Percentiles rank a stretch among this genome's conserved stretches.
Conservation (phyloP, 108 stramenopile genomes). For the Nannochloropsis gaditana region DNA sequence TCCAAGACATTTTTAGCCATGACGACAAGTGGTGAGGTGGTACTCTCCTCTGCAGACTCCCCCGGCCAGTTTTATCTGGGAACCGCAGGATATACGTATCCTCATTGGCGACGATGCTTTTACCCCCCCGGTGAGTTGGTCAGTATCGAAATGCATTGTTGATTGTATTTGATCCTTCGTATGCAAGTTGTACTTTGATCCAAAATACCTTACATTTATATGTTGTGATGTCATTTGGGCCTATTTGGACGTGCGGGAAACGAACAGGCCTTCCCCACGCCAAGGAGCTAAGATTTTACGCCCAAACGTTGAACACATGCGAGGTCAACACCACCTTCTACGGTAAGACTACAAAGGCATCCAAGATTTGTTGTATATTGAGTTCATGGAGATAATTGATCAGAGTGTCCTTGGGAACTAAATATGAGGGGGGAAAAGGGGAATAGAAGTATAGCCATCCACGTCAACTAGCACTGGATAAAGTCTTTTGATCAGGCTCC, state of each 20-base stretch:
- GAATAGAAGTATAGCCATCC: not conserved
- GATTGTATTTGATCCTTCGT: no score
- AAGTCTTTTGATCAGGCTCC: no score
- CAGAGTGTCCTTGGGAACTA: not conserved
- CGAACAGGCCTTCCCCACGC: not conserved
- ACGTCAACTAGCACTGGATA: no score
- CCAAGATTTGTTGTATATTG: not conserved
- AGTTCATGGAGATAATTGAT: not conserved
- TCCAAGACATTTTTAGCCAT: no score
- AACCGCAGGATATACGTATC: not conserved
- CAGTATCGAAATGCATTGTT: no score
- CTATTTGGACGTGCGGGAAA: not conserved
- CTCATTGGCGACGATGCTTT: conserved; percentile 4
- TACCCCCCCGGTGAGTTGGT: not conserved
- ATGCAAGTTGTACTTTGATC: no score
- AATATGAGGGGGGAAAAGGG: not conserved
- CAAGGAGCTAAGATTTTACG: conserved; percentile 17
- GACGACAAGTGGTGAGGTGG: no score
- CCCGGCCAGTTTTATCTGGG: not conserved
- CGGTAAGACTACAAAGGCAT: not conserved
- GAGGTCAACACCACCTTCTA: conserved; percentile 4
- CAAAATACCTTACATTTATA: no score
- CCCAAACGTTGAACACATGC: conserved; percentile 5
- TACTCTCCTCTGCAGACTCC: not conserved
- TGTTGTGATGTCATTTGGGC: no score